Evolutionary conservation across 495 filamentous ascomycete species (phyloP), one percentile per base, ranked within the genome.

Genomic region (Copromyces sp.): DNA sequence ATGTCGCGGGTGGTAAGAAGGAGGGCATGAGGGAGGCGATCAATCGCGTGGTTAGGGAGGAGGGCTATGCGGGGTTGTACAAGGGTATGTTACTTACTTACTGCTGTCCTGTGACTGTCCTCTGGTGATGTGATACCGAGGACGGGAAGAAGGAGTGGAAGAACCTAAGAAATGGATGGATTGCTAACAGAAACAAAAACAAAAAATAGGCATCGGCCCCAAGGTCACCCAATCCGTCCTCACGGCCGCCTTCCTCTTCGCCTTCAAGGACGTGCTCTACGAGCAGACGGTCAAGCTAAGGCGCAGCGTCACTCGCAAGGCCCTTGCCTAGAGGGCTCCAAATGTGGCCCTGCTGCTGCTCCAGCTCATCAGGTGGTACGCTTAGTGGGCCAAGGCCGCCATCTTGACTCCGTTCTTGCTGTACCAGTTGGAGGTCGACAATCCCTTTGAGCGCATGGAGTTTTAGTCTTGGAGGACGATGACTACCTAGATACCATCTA

Each of bases 211-310:
- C 32, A 97, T 99, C 81, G 93, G 90, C 38, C 93, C 95, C 39
- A 99, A 99, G 84, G 90, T 98, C 20, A 93, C 93, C 16, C 95
- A 99, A 83, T 97, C 94, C 81, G 95, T 97, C 9, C 87, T 98
- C 70, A 99, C 96, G 9, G 95, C 95, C 24, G 95, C 95, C 24
- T 95, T 97, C 81, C 85, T 99, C 71, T 99, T 99, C 79, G 95
- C 94, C 16, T 98, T 99, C 83, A 99, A 99, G 86, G 95, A 99
- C 82, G 93, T 85, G 53, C 82, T 89, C 20, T 89, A 89, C 77
- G 86, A 85, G 78, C 82, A 87, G 77, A 87, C 84, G 0, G 78
- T 89, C 69, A 79, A 79, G 69, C 79, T 89, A 17, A 78, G 87
- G 53, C 76, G 81, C 61, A 73, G 79, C 24, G 72, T 83, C 39